These are phyloP conservation scores for Vitis rupestris DNA, from an alignment of 164 flowering plant species.

Conservation along the genomic window DNA sequence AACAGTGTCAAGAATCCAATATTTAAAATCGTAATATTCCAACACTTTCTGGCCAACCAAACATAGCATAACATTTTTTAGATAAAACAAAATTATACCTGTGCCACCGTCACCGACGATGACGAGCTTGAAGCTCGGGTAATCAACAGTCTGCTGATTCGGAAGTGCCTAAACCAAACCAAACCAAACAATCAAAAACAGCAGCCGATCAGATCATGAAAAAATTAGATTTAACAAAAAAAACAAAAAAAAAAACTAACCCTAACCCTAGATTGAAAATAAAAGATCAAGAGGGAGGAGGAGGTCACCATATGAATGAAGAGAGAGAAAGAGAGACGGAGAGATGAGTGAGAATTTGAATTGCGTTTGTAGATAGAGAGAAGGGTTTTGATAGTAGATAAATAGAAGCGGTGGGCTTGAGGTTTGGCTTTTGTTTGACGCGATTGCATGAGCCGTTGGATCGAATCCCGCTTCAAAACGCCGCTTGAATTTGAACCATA, in stretches of 20 bases:
- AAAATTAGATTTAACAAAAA: neutral
- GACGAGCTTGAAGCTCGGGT: slow-evolving; percentile 15
- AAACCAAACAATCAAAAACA: no score
- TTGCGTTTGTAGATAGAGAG: neutral
- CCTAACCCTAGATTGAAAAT: slow-evolving; percentile 2
- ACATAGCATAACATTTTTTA: neutral
- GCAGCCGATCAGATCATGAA: no score
- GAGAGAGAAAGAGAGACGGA: neutral
- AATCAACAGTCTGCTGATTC: slow-evolving; percentile 15
- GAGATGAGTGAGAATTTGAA: neutral
- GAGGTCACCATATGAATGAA: neutral
- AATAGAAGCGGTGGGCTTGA: neutral
- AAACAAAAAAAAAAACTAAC: neutral
- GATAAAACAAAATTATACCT: neutral
- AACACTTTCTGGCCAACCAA: neutral
- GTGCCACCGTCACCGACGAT: slow-evolving; percentile 18
- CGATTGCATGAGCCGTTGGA: slow-evolving; percentile 1
- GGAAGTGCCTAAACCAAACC: neutral
- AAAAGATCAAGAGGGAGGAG: neutral
- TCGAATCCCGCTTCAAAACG: slow-evolving; percentile 1
- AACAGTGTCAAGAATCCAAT: no score
- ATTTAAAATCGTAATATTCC: neutral
- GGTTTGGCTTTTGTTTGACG: slow-evolving; percentile 4
- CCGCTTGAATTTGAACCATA: neutral
- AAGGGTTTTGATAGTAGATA: neutral